Base-by-base conservation (phyloP, 228 moss, liverwort and hornwort species). In the Sphagnum magellanicum region DNA sequence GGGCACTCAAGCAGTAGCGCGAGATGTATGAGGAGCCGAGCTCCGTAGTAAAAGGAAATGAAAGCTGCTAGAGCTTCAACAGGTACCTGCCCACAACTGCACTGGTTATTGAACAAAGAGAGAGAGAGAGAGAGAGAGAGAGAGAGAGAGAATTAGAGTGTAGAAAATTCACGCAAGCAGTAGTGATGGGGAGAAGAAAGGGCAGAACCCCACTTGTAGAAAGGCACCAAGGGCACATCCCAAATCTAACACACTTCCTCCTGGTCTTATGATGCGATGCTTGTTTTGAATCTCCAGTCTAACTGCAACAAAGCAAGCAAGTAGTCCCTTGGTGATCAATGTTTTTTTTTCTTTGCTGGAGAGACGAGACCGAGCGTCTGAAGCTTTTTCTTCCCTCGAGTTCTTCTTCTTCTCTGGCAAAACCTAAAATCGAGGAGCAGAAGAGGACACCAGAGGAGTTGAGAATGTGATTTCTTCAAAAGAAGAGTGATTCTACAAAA, bases 211-310 rank as follows among this genome's bases (percentile, higher is more conserved):
- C 90, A 70, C 89, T 91, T 17, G 97, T 93, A 74, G 97, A 93
- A 64, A 88, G 91, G 78, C 88, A 91, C 67, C 83, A 93, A 6
- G 90, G 92, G 67, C 93, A 83, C 77, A 91, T 93, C 6, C 91
- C 97, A 97, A 87, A 75, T 97, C 97, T 64, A 97, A 78, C 46
- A 93, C 97, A 72, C 83, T 73, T n/a, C 91, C 91, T 74, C 93
- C 97, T 61, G 97, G 91, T 60, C 86, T 97, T 51, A 97, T 93
- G 89, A 92, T 86, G 6, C 4, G 32, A 32, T 32, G 32, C 32
- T 32, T 32, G 32, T 32, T 32, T 32, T 32, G 32, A 32, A 32
- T 32, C 32, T 32, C 32, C 32, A 32, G 0, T n/a, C n/a, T 32
- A 32, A 32, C 32, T 32, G 32, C 32, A 10, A n/a, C n/a, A 68